Percentiles rank a stretch among this genome's conserved stretches.
Evolutionary conservation across 129 eudicot genomes (phyloP).

Genomic region (Deinandra increscens): DNA sequence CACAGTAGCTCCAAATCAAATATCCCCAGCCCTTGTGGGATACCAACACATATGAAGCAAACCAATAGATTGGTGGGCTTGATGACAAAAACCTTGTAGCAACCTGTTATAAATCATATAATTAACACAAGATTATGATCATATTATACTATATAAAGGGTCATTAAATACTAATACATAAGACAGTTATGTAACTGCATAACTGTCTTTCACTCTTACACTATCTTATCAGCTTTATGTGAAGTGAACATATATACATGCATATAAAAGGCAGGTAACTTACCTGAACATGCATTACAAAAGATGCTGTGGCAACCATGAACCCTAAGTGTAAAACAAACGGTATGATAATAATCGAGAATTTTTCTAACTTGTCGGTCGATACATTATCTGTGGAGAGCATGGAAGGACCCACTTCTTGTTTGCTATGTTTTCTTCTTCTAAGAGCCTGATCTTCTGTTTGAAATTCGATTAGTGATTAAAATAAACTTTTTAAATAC

Average conservation of each 20-base stretch:
- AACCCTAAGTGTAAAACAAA: constrained; percentile 74
- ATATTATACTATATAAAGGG: too few relatives aligned
- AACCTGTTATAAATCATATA: constrained; percentile 49
- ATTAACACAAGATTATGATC: background rate
- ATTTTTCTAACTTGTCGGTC: constrained; percentile 30
- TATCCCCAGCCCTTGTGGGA: constrained; percentile 58
- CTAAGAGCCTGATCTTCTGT: constrained; percentile 46
- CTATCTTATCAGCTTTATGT: background rate
- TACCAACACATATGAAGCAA: constrained; percentile 56
- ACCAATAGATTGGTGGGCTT: constrained; percentile 89
- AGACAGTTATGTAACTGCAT: background rate
- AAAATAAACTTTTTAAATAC: background rate
- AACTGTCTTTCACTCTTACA: background rate
- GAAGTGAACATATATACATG: background rate
- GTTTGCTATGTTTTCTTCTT: constrained; percentile 36
- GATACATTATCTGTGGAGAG: constrained; percentile 30
- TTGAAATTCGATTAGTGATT: background rate
- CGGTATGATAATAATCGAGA: constrained; percentile 57
- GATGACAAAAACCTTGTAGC: constrained; percentile 88
- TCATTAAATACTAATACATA: too few relatives aligned
- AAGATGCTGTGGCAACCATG: constrained; percentile 79
- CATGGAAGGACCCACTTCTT: constrained; percentile 16
- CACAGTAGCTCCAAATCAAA: constrained; percentile 73
- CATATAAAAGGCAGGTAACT: background rate
- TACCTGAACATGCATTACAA: constrained; percentile 99